phyloP scores from a whole-genome alignment of 257 asterid species.

The Osmanthus fragrans region DNA sequence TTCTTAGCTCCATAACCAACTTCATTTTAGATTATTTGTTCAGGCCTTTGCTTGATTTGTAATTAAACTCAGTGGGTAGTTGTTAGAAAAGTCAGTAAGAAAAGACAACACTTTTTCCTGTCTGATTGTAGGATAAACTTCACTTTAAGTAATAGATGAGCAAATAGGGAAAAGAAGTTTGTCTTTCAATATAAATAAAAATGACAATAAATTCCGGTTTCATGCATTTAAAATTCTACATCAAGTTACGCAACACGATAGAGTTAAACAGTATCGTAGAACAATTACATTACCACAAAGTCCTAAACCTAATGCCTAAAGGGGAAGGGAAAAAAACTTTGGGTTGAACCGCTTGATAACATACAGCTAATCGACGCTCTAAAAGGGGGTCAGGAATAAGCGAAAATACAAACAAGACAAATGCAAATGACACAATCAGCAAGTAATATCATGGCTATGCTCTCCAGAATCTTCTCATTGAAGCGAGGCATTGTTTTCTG shows the following conservation, averaged over 20 bases:
- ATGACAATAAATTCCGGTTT: constrained; percentile 23
- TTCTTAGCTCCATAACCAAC: neutral
- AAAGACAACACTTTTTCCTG: neutral
- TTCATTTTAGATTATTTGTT: neutral
- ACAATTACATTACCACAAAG: constrained; percentile 27
- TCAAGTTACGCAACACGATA: constrained; percentile 29
- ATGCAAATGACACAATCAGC: constrained; percentile 38
- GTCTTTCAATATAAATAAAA: constrained; percentile 23
- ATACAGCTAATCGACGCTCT: constrained; percentile 26
- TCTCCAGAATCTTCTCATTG: constrained; percentile 54
- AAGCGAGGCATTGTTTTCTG: constrained; percentile 40
- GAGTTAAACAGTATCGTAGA: constrained; percentile 15
- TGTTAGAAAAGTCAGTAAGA: neutral
- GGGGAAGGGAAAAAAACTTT: constrained; percentile 1
- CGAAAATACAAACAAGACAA: constrained; percentile 28
- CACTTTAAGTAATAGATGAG: neutral
- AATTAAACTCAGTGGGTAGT: neutral
- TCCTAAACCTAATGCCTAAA: constrained; percentile 45
- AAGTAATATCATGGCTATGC: constrained; percentile 58
- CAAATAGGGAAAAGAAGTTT: neutral
- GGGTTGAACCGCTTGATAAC: constrained; percentile 31
- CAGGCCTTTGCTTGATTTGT: neutral
- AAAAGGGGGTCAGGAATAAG: constrained; percentile 30
- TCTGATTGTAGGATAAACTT: neutral
- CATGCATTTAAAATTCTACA: constrained; percentile 35